These are phyloP conservation scores for Tulasnella sp. DNA, from an alignment of 768 basidiomycete species.

Conservation along the genomic window DNA sequence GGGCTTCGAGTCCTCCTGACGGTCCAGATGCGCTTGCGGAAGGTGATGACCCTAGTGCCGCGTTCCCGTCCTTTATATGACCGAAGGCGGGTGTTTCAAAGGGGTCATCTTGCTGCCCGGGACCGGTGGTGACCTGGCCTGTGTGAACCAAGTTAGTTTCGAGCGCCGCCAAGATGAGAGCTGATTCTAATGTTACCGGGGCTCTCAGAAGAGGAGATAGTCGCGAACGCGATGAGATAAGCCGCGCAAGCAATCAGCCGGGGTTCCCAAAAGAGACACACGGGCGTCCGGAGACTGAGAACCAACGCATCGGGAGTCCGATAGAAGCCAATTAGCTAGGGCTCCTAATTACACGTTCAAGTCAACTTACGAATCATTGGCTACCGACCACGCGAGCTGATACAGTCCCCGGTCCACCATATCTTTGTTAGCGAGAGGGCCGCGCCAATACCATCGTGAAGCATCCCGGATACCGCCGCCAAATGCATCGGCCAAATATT, in stretches of 20 bases:
- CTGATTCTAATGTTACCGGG: background rate
- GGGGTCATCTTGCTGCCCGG: background rate
- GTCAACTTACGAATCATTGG: slow-evolving; percentile 73
- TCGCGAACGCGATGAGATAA: slow-evolving; percentile 56
- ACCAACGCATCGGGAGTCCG: background rate
- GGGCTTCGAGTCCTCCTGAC: background rate
- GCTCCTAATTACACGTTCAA: background rate
- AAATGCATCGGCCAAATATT: slow-evolving; percentile 69
- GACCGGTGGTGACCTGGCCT: background rate
- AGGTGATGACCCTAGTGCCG: background rate
- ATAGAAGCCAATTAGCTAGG: slow-evolving; percentile 20
- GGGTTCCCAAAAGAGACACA: slow-evolving; percentile 67
- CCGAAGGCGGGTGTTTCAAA: background rate
- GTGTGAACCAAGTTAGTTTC: background rate
- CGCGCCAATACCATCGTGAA: slow-evolving; percentile 38
- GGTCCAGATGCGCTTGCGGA: background rate
- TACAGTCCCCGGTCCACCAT: slow-evolving; percentile 44
- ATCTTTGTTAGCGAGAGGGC: background rate
- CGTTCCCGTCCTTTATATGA: background rate
- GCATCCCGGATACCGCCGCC: slow-evolving; percentile 42
- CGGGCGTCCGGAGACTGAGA: slow-evolving; percentile 68
- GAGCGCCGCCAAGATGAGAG: background rate
- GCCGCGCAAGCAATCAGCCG: slow-evolving; percentile 73
- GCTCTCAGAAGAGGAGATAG: background rate
- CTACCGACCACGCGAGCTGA: slow-evolving; percentile 80